Conservation (phyloP, 345 rosid genomes). For the Zanthoxylum bungeanum region DNA sequence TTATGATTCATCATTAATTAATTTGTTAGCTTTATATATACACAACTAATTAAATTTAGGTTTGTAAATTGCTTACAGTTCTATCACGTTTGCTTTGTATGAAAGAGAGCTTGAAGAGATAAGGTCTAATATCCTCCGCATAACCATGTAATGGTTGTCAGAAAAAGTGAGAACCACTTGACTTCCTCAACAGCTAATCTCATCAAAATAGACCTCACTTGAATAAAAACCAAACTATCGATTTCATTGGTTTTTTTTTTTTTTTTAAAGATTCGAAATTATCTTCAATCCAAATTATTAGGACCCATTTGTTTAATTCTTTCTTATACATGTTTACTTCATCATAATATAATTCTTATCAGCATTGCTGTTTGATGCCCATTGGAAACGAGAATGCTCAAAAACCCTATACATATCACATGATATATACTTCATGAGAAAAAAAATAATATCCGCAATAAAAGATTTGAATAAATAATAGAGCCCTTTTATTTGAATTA, state of each 20-base stretch:
- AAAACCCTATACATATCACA: not conserved
- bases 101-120: conserved; percentile 30
- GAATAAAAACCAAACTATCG: conserved; percentile 11
- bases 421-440: not conserved
- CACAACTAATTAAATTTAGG: too few species aligned
- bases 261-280: conserved; percentile 20
- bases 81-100: not conserved
- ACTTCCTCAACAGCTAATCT: conserved; percentile 25
- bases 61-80: not conserved
- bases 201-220: conserved; percentile 14
- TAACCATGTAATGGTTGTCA: conserved; percentile 27
- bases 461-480: not conserved
- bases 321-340: too few species aligned
- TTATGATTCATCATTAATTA: not conserved
- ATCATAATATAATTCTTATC: not conserved
- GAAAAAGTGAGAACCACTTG: conserved; percentile 6
- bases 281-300: conserved; percentile 7
- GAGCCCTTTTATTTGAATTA: conserved; percentile 1
- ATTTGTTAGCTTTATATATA: not conserved
- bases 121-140: conserved; percentile 48
- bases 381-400: not conserved
- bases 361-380: not conserved
- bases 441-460: not conserved
- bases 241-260: not conserved
- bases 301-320: conserved; percentile 6